Base-by-base conservation (phyloP, 1,284 basidiomycete species). In the Boletus sp. region DNA sequence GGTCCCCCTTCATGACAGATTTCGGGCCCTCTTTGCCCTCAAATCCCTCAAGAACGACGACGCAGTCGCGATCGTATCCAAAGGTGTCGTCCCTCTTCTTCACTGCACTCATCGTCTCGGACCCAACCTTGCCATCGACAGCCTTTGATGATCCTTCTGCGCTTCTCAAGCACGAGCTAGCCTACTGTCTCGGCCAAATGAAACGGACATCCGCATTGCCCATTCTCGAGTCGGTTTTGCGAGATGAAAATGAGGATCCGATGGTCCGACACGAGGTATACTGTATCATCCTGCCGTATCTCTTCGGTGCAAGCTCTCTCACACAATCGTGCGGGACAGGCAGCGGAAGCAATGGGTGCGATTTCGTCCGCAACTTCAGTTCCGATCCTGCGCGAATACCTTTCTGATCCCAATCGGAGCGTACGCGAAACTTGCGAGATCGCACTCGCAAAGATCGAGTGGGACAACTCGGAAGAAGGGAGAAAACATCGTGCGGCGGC, bases 381-480 rank as follows among this genome's bases (percentile, higher is more conserved):
- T 16, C 80, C 84, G 2, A 66, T 94, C 26, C 76, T 99, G 35
- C 71, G 76, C 51, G 75, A 87, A 64, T 94, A 88, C 71, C 68
- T 89, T 25, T 67, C 75, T 51, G 91, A 95, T 70, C 64, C 79
- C 5, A 82, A 92, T 53, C 77, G 87, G 33, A 82, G 84, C 35
- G 93, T 99, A 1, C 80, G 94, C 34, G 96, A 99, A 73, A 99
- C 96, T 0, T 98, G 94, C 69, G 93, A 99, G 72, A 92, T 99
- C 52, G 96, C 96, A 1, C 81, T 99, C 40, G 90, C 82, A 26
- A 96, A 94, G 75, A 96, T 99, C 55, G 79, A 91, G 61, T 97
- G 89, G 82, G 94, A 98, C 65, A 81, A 88, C 54, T 86, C 86
- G 10, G 80, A 83, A 50, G 86, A 88, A 60, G 86, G 83, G 2